Evolutionary conservation across 2,329 filamentous ascomycete species (phyloP), one percentile per base, ranked within the genome.

Genomic region (Stagonosporopsis vannaccii): DNA sequence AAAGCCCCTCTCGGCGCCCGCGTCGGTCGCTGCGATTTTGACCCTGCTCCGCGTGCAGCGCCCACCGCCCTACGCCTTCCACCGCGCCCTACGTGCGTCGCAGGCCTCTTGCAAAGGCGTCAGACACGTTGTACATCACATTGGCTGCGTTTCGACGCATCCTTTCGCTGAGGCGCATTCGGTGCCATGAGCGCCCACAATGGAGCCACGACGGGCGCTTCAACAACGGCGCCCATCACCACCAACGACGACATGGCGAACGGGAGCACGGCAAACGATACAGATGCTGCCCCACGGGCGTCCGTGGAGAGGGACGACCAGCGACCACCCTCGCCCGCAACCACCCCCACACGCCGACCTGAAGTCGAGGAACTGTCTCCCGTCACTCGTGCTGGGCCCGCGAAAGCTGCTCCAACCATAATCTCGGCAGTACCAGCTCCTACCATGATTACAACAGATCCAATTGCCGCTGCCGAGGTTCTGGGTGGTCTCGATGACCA

Each of bases 401-500:
- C 59, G 12, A 51, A 56, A 20, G 57, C 59, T 37, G 60, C 61
- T 20, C 56, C 66, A 35, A 48, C 58, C 20, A 71, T 73, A 57
- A 58, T 73, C 23, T 62, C 65, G 36, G 59, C 68, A 20, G 62
- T 72, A 35, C 60, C 70, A 6, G 62, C 64, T 17, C 56, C 72
- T 12, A 61, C 46, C 6, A 58, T 67, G 15, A 48, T 66, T 20
- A 45, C 64, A 15, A 54, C 63, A n/a, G 59, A 61, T 8, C 44
- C 66, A 15, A 58, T 59, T 20, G 36, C 56, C 9, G 42, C 57
- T 23, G 65, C 59, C 3, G 57, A 54, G 33, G 48, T 49, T 20
- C 50, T 64, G 25, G 53, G 56, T 44, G 59, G 40, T 50, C 63
- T 70, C 43, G 72, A 75, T 41, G 66, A 71, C 68, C 90, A 90